Evolutionary conservation across 225 moss, liverwort and hornwort genomes (phyloP).

Genomic region (Takakia lepidozioides): DNA sequence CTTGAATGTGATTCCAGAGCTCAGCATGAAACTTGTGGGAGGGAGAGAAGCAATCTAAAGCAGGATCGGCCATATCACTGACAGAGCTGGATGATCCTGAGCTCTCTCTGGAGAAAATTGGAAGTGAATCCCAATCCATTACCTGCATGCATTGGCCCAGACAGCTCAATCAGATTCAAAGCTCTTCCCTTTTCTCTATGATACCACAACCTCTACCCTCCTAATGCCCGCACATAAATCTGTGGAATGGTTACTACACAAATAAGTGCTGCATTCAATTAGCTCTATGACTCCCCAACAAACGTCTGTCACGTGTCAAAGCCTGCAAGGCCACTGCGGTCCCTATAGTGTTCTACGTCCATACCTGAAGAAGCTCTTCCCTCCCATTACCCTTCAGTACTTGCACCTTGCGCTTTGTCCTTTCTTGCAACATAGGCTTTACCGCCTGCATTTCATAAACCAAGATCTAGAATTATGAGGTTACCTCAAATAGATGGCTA

Average conservation of each 20-base stretch:
- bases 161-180: neutral
- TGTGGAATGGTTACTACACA: no score
- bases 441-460: constrained; percentile 58
- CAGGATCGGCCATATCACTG: constrained; percentile 2
- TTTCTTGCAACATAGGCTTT: constrained; percentile 87
- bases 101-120: constrained; percentile 25
- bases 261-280: no score
- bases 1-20: constrained; percentile 28
- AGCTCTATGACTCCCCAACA: no score
- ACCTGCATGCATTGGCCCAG: constrained; percentile 15
- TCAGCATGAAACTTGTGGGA: constrained; percentile 40
- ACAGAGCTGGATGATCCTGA: constrained; percentile 22
- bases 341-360: no score
- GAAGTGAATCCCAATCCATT: constrained; percentile 43
- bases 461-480: constrained; percentile 1
- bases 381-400: constrained; percentile 85
- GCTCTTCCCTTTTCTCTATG: neutral
- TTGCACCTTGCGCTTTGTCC: constrained; percentile 92
- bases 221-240: no score
- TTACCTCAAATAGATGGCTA: no score
- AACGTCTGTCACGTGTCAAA: no score
- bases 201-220: no score
- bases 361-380: constrained; percentile 73
- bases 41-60: constrained; percentile 29
- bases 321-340: no score